A percentile compares a stretch with the other conserved stretches of the same genome.
These are phyloP conservation scores for Hordeum marinum DNA, from an alignment of 176 grass and related monocot species.

Conservation along the genomic window DNA sequence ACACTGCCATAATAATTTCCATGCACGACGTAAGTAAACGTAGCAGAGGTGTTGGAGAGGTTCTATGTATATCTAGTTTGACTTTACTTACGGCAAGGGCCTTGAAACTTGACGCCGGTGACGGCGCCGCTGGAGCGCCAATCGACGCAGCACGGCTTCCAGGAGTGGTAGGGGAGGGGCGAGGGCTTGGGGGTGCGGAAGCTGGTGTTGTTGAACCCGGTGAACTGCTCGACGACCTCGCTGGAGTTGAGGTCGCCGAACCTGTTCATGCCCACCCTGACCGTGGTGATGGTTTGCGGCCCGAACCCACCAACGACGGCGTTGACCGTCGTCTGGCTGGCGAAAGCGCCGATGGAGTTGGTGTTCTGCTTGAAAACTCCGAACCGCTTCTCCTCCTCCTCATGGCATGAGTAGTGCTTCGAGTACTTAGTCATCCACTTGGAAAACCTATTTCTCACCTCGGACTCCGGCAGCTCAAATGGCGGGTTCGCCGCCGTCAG, in stretches of 20 bases:
- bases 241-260: constrained; percentile 13
- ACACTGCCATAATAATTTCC: background rate
- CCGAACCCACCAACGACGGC: background rate
- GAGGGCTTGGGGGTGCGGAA: background rate
- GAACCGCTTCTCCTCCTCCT: constrained; percentile 9
- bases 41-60: background rate
- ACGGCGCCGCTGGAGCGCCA: constrained; percentile 30
- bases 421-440: constrained; percentile 11
- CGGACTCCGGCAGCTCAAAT: background rate
- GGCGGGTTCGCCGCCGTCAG: no score
- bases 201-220: background rate
- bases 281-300: background rate
- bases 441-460: background rate
- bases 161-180: background rate
- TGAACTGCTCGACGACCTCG: constrained; percentile 20
- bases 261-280: constrained; percentile 26
- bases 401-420: background rate
- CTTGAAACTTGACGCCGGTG: constrained; percentile 29
- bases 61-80: background rate
- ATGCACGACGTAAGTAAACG: background rate
- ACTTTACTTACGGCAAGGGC: constrained; percentile 6
- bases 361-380: constrained; percentile 14
- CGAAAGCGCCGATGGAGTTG: constrained; percentile 21
- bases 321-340: background rate
- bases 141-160: constrained; percentile 27